Evolutionary conservation across 2,329 filamentous ascomycete genomes (phyloP), one percentile per base, ranked within the genome.

Genomic region (Gremmenia infestans): DNA sequence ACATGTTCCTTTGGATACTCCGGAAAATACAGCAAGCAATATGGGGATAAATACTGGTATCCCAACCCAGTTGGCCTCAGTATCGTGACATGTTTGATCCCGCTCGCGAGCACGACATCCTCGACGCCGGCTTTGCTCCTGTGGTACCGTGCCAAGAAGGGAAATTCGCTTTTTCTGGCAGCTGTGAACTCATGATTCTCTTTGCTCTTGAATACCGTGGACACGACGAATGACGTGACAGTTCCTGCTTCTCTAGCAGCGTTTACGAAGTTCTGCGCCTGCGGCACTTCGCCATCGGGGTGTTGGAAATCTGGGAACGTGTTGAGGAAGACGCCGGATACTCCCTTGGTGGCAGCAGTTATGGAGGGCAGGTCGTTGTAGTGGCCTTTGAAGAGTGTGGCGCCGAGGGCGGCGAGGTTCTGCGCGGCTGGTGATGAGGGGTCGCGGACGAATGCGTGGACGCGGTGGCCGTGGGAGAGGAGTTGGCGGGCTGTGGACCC

Each of bases 251-350:
- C 22, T 39, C 48, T 49, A 2, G 57, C 57, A 12, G 59, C 57
- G 6, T 39, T 28, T 28, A 63, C 42, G 50, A 63, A 25, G 11
- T 52, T 53, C 48, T 51, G 32, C 4, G 57, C 56, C n/a, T 61
- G 57, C 14, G 47, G 52, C 2, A 48, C 19, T 54, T 58, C 37
- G 15, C 14, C 19, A 9, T 55, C 32, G 4, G 40, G 53, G 17
- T 52, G 48, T 11, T 35, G 23, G 37, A 52, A 50, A 19, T 23
- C 50, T 4, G 58, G 56, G 8, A 55, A 56, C 2, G 53, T 48
- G 42, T 57, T 60, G 12, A 62, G 48, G 52, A 57, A 62, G 14
- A 60, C 28, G 17, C 53, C 60, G 4, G 71, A 59, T 2, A 75
- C 61, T 0, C 75, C 74, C 1, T 32, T 28, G 23, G 50, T 49